phyloP scores from a whole-genome alignment of 768 basidiomycete species.

The Macrolepiota fuliginosa region DNA sequence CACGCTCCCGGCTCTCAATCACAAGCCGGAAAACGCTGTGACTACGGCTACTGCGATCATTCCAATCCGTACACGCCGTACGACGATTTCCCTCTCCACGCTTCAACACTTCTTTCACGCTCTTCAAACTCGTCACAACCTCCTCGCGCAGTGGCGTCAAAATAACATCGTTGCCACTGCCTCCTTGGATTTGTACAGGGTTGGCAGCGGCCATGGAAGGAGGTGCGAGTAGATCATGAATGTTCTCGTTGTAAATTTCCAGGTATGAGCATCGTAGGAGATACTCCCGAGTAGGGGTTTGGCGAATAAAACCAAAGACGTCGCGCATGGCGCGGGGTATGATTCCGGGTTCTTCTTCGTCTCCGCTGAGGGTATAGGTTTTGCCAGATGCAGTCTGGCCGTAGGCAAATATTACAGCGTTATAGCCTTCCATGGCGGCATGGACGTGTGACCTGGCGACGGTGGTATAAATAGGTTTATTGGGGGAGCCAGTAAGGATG shows the following conservation, averaged over 20 bases:
- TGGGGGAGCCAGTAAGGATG: slow-evolving; percentile 74
- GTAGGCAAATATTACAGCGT: slow-evolving; percentile 93
- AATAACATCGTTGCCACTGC: slow-evolving; percentile 54
- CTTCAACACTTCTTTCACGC: slow-evolving; percentile 81
- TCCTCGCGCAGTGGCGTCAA: slow-evolving; percentile 85
- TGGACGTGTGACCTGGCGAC: slow-evolving; percentile 78
- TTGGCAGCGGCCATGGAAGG: slow-evolving; percentile 49
- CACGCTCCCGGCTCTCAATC: slow-evolving; percentile 80
- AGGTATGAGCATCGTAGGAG: slow-evolving; percentile 95
- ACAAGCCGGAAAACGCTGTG: slow-evolving; percentile 94
- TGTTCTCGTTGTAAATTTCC: slow-evolving; percentile 94
- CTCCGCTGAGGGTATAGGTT: slow-evolving; percentile 63
- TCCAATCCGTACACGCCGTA: slow-evolving; percentile 99
- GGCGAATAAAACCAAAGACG: slow-evolving; percentile 81
- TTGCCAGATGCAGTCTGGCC: slow-evolving; percentile 82
- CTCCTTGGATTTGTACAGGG: slow-evolving; percentile 74
- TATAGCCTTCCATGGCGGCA: slow-evolving; percentile 96
- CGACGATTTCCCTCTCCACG: slow-evolving; percentile 85
- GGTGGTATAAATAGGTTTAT: slow-evolving; percentile 75
- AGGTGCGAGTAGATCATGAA: slow-evolving; percentile 83
- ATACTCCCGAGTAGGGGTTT: slow-evolving; percentile 80
- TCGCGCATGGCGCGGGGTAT: slow-evolving; percentile 93
- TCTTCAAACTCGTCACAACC: slow-evolving; percentile 87
- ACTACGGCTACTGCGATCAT: slow-evolving; percentile 90
- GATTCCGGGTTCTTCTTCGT: slow-evolving; percentile 85